Conservation (phyloP, 192 early-diverging fungal genomes). For the Entomortierella lignicola region DNA sequence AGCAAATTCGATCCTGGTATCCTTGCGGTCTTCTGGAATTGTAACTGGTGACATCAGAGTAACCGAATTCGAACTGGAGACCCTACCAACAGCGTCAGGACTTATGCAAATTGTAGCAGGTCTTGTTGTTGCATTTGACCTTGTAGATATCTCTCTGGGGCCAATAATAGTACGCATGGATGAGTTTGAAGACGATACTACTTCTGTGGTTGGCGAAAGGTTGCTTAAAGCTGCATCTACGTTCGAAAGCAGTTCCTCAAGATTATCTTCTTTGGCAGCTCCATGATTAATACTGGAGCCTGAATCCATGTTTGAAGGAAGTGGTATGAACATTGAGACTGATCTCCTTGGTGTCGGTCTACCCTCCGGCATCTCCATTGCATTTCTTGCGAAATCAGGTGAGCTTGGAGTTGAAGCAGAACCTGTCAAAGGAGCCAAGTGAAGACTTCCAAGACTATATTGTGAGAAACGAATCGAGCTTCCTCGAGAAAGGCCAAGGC, state of each 20-base stretch:
- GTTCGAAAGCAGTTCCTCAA: not conserved
- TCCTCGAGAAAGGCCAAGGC: constrained; percentile 26
- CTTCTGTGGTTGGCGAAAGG: not conserved
- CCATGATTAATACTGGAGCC: not conserved
- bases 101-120: constrained; percentile 12
- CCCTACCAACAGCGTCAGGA: constrained; percentile 13
- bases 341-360: constrained; percentile 12
- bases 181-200: not conserved
- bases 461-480: constrained; percentile 41
- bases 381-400: constrained; percentile 5
- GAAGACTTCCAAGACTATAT: constrained; percentile 27
- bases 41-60: constrained; percentile 10
- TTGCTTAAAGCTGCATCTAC: not conserved
- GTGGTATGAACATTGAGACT: constrained; percentile 18
- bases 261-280: not conserved
- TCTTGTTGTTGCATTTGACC: not conserved
- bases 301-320: not conserved
- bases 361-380: not conserved
- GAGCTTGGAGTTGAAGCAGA: constrained; percentile 19
- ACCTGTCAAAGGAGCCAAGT: not conserved
- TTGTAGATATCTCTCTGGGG: not conserved
- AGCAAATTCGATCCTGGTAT: constrained; percentile 3
- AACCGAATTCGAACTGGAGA: not conserved
- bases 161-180: not conserved
- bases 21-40: constrained; percentile 7